Evolutionary conservation across 176 grass and related monocot species (phyloP).

Genomic region (Melocanna baccifera): DNA sequence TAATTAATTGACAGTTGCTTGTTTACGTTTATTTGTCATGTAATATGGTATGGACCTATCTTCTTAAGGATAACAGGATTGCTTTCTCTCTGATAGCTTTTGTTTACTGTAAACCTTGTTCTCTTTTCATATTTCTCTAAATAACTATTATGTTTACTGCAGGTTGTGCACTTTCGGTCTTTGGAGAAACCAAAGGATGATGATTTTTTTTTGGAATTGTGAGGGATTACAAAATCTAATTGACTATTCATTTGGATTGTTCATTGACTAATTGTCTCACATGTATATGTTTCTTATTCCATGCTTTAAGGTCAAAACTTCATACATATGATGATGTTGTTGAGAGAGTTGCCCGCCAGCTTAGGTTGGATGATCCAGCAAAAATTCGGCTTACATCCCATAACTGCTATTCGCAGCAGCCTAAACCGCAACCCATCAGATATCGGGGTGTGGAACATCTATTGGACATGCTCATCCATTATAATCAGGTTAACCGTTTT

Average conservation of each 20-base stretch:
- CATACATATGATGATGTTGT: conserved; percentile 90
- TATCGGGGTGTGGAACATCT: conserved; percentile 81
- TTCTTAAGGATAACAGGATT: neutral
- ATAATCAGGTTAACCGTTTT: conserved; percentile 64
- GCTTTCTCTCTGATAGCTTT: neutral
- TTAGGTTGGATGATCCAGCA: conserved; percentile 74
- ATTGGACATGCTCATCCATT: conserved; percentile 90
- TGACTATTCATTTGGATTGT: conserved; percentile 27
- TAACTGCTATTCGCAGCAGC: conserved; percentile 96
- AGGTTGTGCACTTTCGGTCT: conserved; percentile 82
- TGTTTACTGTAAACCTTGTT: neutral
- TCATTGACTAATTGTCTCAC: conserved; percentile 20
- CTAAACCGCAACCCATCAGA: conserved; percentile 87
- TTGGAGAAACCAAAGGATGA: conserved; percentile 92
- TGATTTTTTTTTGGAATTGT: conserved; percentile 84
- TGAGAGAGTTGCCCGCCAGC: conserved; percentile 65
- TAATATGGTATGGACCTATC: neutral
- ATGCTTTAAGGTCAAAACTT: conserved; percentile 74
- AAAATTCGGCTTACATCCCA: conserved; percentile 93
- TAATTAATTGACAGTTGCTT: conserved; percentile 5
- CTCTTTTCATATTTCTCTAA: neutral
- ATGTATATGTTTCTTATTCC: neutral
- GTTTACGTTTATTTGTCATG: conserved; percentile 27
- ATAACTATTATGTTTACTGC: conserved; percentile 11
- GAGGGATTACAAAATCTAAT: conserved; percentile 24